Conservation (phyloP, 2,329 filamentous ascomycete species). For the Ascocoryne sarcoides region DNA sequence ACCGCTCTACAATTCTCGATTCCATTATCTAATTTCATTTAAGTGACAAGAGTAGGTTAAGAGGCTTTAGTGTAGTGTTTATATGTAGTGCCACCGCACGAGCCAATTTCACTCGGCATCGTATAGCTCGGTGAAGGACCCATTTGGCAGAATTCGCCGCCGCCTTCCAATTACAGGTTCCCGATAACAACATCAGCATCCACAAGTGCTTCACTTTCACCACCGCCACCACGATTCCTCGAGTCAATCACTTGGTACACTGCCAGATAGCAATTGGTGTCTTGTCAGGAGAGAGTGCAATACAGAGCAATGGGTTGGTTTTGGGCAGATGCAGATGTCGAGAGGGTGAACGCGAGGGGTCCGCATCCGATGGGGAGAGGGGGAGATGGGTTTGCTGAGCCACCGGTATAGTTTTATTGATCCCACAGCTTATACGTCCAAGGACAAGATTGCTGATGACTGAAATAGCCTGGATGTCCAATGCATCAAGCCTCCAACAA, state of each 20-base stretch:
- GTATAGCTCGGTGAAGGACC: too few relatives aligned
- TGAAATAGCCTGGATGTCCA: constrained; percentile 54
- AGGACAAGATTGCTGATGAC: constrained; percentile 8
- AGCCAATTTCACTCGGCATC: too few relatives aligned
- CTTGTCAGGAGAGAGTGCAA: too few relatives aligned
- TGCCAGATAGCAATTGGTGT: too few relatives aligned
- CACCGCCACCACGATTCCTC: background rate
- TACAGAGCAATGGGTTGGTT: constrained; percentile 30
- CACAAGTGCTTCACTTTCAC: background rate
- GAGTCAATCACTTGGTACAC: too few relatives aligned
- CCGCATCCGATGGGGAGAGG: constrained; percentile 19
- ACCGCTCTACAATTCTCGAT: too few relatives aligned
- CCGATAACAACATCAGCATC: too few relatives aligned
- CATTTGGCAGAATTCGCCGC: too few relatives aligned
- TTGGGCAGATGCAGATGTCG: constrained; percentile 23
- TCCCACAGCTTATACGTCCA: background rate
- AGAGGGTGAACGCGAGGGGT: constrained; percentile 16
- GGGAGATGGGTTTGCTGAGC: constrained; percentile 15
- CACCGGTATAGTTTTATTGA: constrained; percentile 20
- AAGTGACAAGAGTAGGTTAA: too few relatives aligned
- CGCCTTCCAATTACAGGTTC: too few relatives aligned
- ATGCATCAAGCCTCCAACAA: constrained; percentile 45
- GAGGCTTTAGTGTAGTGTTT: too few relatives aligned
- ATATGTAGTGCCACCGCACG: too few relatives aligned
- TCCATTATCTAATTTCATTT: background rate